Base-by-base conservation (phyloP, 495 filamentous ascomycete species). In the Pseudoneurospora amorphoporcata region DNA sequence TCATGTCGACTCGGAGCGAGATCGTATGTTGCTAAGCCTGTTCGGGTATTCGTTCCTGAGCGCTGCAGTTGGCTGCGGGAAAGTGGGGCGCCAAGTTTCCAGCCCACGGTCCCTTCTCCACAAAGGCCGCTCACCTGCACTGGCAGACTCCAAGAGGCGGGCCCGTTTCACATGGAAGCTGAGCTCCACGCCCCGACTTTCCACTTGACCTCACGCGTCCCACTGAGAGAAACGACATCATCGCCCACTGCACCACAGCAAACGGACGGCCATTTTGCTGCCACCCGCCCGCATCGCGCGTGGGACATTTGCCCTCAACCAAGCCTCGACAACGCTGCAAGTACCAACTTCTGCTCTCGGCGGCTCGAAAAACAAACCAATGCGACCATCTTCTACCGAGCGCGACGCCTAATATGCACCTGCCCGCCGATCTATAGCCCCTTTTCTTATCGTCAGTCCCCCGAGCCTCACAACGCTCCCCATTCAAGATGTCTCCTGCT, bases 401-500 rank as follows among this genome's bases (percentile, higher is more conserved):
- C 53, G 53, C 53, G 53, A 32, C 53, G 53, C 53, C 53, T 35
- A 65, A 65, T 16, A 65, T 65, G 53, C 35, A 35, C 29, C 53
- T 8, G 12, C 53, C 53, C 53, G 14, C 53, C 53, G 53, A 65
- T 65, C 17, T 65, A 65, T 65, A 65, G 29, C 53, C 53, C 53
- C 53, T 65, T 65, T 35, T 29, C 53, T 65, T 35, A 65, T 65
- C 7, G 53, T 32, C 35, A 37, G 35, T 37, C 29, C 53, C 35
- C 29, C 53, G 14, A 35, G 53, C 14, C 12, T 65, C 29, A 65
- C 41, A 43, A 65, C 53, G 37, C 12, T 61, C 29, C 53, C 53
- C 29, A 35, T 35, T 17, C 68, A 69, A 69, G 37, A 72, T 71
- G 45, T 71, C 78, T 23, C 23, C 23, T 14, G 70, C 74, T 37